These are phyloP conservation scores for Phalaenopsis hybrid DNA, from an alignment of 116 monocot species.

Conservation along the genomic window DNA sequence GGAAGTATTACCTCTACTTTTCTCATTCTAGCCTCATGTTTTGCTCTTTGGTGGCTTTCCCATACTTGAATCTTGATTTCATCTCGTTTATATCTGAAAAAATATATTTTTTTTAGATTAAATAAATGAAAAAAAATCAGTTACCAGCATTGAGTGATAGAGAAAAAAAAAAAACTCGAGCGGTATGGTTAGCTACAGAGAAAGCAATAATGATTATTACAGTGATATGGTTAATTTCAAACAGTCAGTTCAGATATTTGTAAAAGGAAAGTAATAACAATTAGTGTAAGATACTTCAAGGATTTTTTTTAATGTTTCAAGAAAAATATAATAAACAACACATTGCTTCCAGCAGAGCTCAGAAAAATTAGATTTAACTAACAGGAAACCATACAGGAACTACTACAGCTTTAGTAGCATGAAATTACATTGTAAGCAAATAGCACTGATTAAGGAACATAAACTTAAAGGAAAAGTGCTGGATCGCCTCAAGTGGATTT, in stretches of 20 bases:
- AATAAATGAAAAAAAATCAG: background rate
- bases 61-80: constrained; percentile 67
- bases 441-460: background rate
- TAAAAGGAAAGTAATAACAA: background rate
- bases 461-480: background rate
- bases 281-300: background rate
- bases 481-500: background rate
- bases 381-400: background rate
- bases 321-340: background rate
- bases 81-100: constrained; percentile 47
- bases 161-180: background rate
- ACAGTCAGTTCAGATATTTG: background rate
- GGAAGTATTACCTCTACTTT: constrained; percentile 44
- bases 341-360: background rate
- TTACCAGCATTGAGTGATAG: background rate
- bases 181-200: background rate
- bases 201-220: too few species aligned
- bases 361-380: background rate
- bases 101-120: background rate
- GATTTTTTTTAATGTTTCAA: background rate
- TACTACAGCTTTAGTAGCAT: too few species aligned
- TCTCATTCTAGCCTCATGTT: constrained; percentile 47
- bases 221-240: background rate
- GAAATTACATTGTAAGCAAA: background rate
- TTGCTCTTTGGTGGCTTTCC: constrained; percentile 57